Base-by-base conservation (phyloP, 2,329 filamentous ascomycete species). In the Colletotrichum acutatum region DNA sequence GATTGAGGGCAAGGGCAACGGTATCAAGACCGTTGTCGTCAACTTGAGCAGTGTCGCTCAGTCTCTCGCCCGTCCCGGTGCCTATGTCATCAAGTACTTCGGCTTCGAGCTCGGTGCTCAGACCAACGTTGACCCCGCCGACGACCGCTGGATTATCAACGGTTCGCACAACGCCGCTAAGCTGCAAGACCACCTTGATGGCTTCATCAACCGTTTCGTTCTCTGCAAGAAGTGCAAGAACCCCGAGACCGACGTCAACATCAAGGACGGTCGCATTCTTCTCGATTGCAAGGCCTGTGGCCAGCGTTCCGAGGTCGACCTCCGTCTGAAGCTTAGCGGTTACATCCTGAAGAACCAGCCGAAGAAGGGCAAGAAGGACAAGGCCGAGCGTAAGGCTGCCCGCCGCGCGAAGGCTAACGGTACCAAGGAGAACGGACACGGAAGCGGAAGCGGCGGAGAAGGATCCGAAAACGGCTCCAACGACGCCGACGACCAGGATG, bases 211-310 rank as follows among this genome's bases (percentile, higher is more conserved):
- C 88, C 98, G 95, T 87, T 99, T 98, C 78, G 97, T 99, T 80
- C 95, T 99, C 76, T 99, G 97, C 94, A 97, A 97, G 88, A 96
- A 97, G 84, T 99, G 97, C 93, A 98, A 98, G 91, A 99, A 99
- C 84, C 97, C 97, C 46, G 97, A 99, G 89, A 99, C 97, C 77
- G 95, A 97, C 77, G 93, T 98, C 81, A 91, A 93, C 81, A 95
- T 98, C 89, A 98, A 98, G 86, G 95, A 98, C 79, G 94, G 93
- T 68, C 91, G 90, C 82, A 98, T 99, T 83, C 85, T 94, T 75
- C 92, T 98, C 77, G 97, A 99, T 86, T 99, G 97, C 93, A 99
- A 99, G 88, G 97, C 97, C 75, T 99, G 97, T 82, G 97, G 97
- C 82, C 94, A 97, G 85, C 95, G 95, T 80, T 93, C 93, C 77